These are phyloP conservation scores for Ligustrum vulgare DNA, from an alignment of 257 asterid genomes.

Conservation along the genomic window DNA sequence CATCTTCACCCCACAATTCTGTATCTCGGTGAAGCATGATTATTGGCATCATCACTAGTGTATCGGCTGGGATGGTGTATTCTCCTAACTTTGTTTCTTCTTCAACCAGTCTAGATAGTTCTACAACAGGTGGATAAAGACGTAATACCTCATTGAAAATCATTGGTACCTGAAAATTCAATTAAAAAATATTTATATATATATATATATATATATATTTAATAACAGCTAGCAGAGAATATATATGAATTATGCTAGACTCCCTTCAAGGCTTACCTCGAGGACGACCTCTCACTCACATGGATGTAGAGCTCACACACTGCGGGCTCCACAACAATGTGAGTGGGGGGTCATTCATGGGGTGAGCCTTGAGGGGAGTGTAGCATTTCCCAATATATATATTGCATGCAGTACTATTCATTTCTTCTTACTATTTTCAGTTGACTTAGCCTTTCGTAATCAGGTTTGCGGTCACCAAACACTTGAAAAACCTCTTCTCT, in stretches of 20 bases:
- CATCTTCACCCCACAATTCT: conserved; percentile 47
- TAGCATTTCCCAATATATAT: too few relatives aligned
- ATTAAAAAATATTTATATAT: too few relatives aligned
- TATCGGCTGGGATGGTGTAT: conserved; percentile 30
- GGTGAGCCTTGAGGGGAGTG: too few relatives aligned
- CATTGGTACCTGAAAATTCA: conserved; percentile 17
- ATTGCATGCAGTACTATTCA: too few relatives aligned
- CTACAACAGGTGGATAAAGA: conserved; percentile 30
- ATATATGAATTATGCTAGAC: too few relatives aligned
- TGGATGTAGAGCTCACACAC: too few relatives aligned
- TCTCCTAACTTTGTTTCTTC: conserved; percentile 42
- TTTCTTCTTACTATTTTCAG: conserved; percentile 34
- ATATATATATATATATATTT: too few relatives aligned
- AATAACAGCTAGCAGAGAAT: too few relatives aligned
- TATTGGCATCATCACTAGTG: conserved; percentile 31
- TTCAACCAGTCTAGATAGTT: conserved; percentile 28
- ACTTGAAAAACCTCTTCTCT: conserved; percentile 17
- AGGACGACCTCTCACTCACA: too few relatives aligned
- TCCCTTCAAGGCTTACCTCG: too few relatives aligned
- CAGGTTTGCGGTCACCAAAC: conserved; percentile 13
- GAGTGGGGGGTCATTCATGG: too few relatives aligned
- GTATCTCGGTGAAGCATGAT: conserved; percentile 32
- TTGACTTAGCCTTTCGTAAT: conserved; percentile 7
- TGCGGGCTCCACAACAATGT: too few relatives aligned
- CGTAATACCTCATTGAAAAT: conserved; percentile 38